A percentile compares a stretch with the other conserved stretches of the same genome.
Conservation (phyloP, 2,329 filamentous ascomycete species). For the Knufia fluminis region DNA sequence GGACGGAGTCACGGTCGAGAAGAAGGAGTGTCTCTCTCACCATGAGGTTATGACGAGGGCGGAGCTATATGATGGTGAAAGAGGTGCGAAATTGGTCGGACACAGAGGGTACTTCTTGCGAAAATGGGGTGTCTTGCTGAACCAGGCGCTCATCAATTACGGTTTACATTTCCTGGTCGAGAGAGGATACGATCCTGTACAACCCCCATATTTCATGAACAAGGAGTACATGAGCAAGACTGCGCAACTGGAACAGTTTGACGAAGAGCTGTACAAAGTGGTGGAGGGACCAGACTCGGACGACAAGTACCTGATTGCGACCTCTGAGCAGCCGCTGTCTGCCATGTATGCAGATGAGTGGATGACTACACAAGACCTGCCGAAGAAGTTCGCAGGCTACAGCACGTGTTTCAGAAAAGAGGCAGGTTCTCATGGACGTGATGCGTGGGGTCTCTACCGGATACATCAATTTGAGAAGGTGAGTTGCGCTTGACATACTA, state of each 20-base stretch:
- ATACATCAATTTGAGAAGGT: constrained; percentile 97
- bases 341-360: constrained; percentile 90
- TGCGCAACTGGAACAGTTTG: constrained; percentile 91
- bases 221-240: constrained; percentile 97
- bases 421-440: constrained; percentile 80
- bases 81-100: constrained; percentile 87
- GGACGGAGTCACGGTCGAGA: constrained; percentile 62
- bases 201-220: constrained; percentile 89
- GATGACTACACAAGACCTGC: constrained; percentile 74
- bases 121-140: constrained; percentile 81
- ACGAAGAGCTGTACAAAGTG: constrained; percentile 97
- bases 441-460: constrained; percentile 96
- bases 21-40: constrained; percentile 73
- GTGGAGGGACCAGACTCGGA: constrained; percentile 72
- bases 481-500: constrained; percentile 12
- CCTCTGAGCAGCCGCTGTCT: constrained; percentile 89
- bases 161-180: constrained; percentile 78
- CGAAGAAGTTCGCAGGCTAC: constrained; percentile 87
- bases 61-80: constrained; percentile 86
- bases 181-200: constrained; percentile 72
- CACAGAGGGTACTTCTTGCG: constrained; percentile 90
- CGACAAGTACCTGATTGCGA: constrained; percentile 77
- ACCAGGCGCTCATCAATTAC: constrained; percentile 91
- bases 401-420: constrained; percentile 94
- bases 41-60: constrained; percentile 85